Conservation (phyloP, 768 basidiomycete species). For the Panaeolus papilionaceus region DNA sequence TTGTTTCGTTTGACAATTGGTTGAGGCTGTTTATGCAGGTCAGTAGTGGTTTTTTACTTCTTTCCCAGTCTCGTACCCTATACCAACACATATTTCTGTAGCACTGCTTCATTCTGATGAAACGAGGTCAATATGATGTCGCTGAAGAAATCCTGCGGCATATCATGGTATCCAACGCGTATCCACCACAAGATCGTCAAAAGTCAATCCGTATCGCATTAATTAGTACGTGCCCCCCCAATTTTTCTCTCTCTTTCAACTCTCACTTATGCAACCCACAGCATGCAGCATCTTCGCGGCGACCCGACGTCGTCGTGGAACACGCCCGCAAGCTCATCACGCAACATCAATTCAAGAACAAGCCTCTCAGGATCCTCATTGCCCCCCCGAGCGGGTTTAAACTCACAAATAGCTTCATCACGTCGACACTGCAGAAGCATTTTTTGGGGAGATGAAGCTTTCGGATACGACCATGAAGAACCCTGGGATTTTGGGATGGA, state of each 20-base stretch:
- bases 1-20: slow-evolving; percentile 87
- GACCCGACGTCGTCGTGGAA: too few species aligned
- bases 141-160: slow-evolving; percentile 83
- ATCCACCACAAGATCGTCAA: slow-evolving; percentile 63
- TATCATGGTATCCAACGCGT: slow-evolving; percentile 76
- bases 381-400: too few species aligned
- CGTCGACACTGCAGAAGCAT: too few species aligned
- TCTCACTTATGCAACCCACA: too few species aligned
- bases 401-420: too few species aligned
- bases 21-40: slow-evolving; percentile 87
- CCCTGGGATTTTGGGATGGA: too few species aligned
- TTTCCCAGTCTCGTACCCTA: background rate
- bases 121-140: slow-evolving; percentile 63
- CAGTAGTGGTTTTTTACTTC: slow-evolving; percentile 19
- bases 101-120: slow-evolving; percentile 79
- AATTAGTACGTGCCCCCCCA: slow-evolving; percentile 79
- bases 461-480: too few species aligned
- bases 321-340: too few species aligned
- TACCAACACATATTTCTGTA: slow-evolving; percentile 33
- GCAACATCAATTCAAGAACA: too few species aligned
- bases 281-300: too few species aligned
- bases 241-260: too few species aligned
- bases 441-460: too few species aligned
- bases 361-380: slow-evolving; percentile 54
- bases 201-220: slow-evolving; percentile 78